Base-by-base conservation (phyloP, 108 stramenopile genomes). In the Stephanodiscus minutulus region DNA sequence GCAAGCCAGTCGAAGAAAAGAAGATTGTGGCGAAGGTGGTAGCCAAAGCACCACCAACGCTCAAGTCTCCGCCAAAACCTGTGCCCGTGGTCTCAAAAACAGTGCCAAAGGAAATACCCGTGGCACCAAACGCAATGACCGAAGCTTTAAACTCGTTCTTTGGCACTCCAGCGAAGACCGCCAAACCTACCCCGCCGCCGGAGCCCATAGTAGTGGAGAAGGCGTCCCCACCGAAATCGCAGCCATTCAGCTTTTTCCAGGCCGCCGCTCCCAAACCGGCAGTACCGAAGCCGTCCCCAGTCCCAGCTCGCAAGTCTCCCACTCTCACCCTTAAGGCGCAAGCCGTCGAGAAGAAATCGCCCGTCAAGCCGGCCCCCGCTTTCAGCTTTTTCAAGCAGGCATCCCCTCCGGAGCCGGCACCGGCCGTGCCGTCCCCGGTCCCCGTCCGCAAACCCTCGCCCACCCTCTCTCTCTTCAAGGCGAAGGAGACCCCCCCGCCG, bases 61-160 rank as follows among this genome's bases (percentile, higher is more conserved):
- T 81, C 37, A 68, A 68, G 60, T 35, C 73, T 33, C 73, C 65
- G 21, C 66, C 70, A 18, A 29, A 15, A 17, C 53, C 67, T 58
- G 52, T 22, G 11, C 67, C 56, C 0, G 22, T 44, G 25, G n/a
- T 31, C 7, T 61, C 35, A 49, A 61, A 68, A 50, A 49, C 59
- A 57, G 65, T 55, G 39, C 46, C 68, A 25, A 47, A 27, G 57
- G 69, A 80, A 2, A 57, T 78, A 50, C 44, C 68, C 49, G 69
- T 74, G 60, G 77, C 72, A 41, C 70, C 74, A 0, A 77, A 79
- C 50, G 67, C 79, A 2, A 81, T 77, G 72, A 81, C 77, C 13
- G 79, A 74, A 81, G 74, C 71, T n/a, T 69, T 76, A 37, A 79
- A 65, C 61, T 85, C 74, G 47, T 80, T 78, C 44, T 82, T 78